Base-by-base conservation (phyloP, 768 basidiomycete species). In the Auriculariales sp. region DNA sequence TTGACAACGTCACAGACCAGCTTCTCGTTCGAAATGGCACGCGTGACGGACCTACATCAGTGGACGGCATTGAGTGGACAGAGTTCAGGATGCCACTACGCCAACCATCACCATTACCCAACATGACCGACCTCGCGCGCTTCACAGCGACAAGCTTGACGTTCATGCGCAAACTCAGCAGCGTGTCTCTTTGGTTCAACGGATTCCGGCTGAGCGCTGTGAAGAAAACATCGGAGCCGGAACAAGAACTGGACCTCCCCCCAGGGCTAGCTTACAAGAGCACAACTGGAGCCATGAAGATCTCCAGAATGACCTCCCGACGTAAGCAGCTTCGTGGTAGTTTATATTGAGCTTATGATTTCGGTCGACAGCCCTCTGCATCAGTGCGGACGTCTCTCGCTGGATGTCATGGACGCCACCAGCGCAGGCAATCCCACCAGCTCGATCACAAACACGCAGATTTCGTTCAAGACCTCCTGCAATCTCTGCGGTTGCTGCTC, bases 1-100 rank as follows among this genome's bases (percentile, higher is more conserved):
- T 90, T 90, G 91, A 90, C 60, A 86, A 86, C 58, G 84, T n/a
- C n/a, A n/a, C 85, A 58, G 89, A 93, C 59, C 89, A 92, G 83
- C 73, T 97, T 1, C 85, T 82, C 56, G 92, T 84, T 15, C 79
- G 90, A 32, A 77, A 88, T 31, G 92, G 90, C 6, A 65, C 69
- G 35, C 67, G 86, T 33, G n/a, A n/a, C n/a, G n/a, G n/a, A n/a
- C 73, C 78, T 19, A 56, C 59, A 28, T 56, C 66, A 19, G 64
- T 64, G 15, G 60, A 62, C 48, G 58, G n/a, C n/a, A n/a, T n/a
- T n/a, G n/a, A n/a, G n/a, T 95, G 91, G 88, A 92, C 93, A 3
- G 73, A 81, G 0, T 94, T 98, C 62, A 77, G 85, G 52, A 93
- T 99, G 87, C 70, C 72, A 3, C 71, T 95, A 2, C 75, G 94